Percentiles rank a stretch among this genome's conserved stretches.
Conservation (phyloP, 2,329 filamentous ascomycete species). For the Aspergillus costaricaensis region DNA sequence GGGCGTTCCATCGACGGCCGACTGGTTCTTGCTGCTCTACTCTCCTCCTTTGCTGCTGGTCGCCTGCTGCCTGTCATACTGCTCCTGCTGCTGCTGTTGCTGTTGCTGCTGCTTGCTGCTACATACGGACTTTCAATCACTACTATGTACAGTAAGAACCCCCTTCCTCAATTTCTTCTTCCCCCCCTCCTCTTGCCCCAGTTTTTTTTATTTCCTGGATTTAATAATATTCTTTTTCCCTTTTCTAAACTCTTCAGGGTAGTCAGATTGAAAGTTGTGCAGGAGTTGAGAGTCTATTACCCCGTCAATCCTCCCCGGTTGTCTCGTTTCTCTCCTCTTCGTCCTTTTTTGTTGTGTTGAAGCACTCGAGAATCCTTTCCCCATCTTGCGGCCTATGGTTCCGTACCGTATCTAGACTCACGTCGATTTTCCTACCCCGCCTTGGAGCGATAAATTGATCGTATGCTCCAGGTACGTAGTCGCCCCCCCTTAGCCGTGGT, state of each 20-base stretch:
- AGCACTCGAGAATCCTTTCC: background rate
- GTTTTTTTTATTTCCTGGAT: background rate
- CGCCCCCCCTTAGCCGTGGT: conserved; percentile 8
- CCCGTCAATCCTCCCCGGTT: too few relatives aligned
- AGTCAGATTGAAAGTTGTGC: too few relatives aligned
- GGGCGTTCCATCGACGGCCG: conserved; percentile 21
- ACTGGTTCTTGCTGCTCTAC: conserved; percentile 8
- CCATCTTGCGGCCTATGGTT: conserved; percentile 17
- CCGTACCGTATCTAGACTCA: conserved; percentile 21
- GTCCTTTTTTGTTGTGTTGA: background rate
- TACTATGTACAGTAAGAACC: too few relatives aligned
- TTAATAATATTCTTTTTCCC: too few relatives aligned
- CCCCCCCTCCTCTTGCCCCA: too few relatives aligned
- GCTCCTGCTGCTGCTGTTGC: background rate
- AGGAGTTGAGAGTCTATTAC: too few relatives aligned
- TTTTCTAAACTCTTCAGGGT: too few relatives aligned
- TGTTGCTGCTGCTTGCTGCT: too few relatives aligned
- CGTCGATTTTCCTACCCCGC: conserved; percentile 20
- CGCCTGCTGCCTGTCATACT: conserved; percentile 21
- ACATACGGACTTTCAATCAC: too few relatives aligned
- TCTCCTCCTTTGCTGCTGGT: conserved; percentile 6
- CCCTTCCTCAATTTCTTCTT: too few relatives aligned
- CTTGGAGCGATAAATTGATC: conserved; percentile 10
- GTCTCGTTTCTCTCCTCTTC: too few relatives aligned
- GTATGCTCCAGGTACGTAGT: conserved; percentile 7